These are phyloP conservation scores for Aspergillus eucalypticola DNA, from an alignment of 2,329 filamentous ascomycete genomes.

Conservation along the genomic window DNA sequence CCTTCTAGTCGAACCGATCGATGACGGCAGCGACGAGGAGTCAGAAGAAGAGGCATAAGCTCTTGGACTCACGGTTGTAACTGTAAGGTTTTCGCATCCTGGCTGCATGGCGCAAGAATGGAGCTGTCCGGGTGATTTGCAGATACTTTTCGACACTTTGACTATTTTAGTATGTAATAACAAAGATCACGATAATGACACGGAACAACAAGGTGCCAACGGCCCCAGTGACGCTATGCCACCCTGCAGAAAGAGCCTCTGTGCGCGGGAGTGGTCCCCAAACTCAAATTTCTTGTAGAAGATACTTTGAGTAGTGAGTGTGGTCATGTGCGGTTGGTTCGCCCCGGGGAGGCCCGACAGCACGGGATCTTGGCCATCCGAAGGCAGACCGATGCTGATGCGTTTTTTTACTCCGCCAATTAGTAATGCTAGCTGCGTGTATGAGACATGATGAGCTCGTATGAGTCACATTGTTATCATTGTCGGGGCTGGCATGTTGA, in stretches of 20 bases:
- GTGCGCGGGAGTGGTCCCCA: neutral
- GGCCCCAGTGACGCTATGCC: neutral
- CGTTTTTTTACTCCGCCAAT: neutral
- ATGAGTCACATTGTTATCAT: neutral
- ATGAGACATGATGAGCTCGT: neutral
- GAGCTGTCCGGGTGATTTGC: neutral
- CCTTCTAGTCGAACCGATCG: conserved; percentile 76
- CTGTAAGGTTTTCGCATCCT: conserved; percentile 1
- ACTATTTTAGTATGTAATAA: neutral
- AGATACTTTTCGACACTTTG: neutral
- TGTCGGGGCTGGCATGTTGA: neutral
- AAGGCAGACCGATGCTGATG: neutral
- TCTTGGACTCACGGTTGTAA: conserved; percentile 24
- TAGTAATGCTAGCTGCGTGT: neutral
- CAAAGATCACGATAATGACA: neutral
- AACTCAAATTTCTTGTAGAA: neutral
- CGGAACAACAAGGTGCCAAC: neutral
- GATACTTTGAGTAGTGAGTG: neutral
- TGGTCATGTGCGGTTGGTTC: neutral
- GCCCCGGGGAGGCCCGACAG: neutral
- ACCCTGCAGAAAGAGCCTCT: neutral
- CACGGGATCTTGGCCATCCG: neutral
- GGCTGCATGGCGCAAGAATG: conserved; percentile 1
- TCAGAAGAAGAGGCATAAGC: conserved; percentile 25
- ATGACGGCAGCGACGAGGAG: conserved; percentile 57